Conservation (phyloP, 2,329 filamentous ascomycete genomes). For the Trichoderma afroharzianum region DNA sequence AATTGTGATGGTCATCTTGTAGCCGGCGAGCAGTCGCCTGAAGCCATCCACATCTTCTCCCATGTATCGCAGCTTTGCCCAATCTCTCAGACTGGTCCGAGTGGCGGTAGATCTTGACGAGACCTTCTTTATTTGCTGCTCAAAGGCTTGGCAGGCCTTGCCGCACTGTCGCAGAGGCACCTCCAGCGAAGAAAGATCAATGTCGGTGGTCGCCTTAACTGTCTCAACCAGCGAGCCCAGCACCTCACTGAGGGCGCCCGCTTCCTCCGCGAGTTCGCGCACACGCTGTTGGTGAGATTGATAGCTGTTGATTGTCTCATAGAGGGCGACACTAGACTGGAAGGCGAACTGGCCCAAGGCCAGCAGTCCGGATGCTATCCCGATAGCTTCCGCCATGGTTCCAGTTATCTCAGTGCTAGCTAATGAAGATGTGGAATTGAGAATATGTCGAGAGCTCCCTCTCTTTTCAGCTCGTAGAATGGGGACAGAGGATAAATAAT, state of each 20-base stretch:
- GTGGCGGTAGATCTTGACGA: slow-evolving; percentile 31
- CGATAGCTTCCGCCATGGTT: neutral
- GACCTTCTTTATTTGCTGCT: slow-evolving; percentile 35
- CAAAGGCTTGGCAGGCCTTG: slow-evolving; percentile 41
- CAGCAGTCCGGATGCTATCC: neutral
- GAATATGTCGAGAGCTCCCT: neutral
- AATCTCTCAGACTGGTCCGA: slow-evolving; percentile 42
- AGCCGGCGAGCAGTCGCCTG: slow-evolving; percentile 36
- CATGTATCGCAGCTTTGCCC: slow-evolving; percentile 43
- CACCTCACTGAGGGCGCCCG: slow-evolving; percentile 29
- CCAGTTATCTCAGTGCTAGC: neutral
- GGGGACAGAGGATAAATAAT: neutral
- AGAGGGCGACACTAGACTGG: neutral
- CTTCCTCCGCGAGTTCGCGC: slow-evolving; percentile 39
- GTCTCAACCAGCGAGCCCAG: neutral
- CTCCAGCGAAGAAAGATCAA: slow-evolving; percentile 5
- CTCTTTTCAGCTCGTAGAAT: neutral
- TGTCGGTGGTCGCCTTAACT: neutral
- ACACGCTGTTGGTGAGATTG: slow-evolving; percentile 25
- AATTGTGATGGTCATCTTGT: slow-evolving; percentile 31
- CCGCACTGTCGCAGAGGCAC: slow-evolving; percentile 40
- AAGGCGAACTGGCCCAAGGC: neutral
- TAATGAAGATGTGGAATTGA: neutral
- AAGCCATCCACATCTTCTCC: slow-evolving; percentile 42
- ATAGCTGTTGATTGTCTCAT: neutral